Conservation (phyloP, 2,329 filamentous ascomycete genomes). For the Hymenoscyphus fructigenus region DNA sequence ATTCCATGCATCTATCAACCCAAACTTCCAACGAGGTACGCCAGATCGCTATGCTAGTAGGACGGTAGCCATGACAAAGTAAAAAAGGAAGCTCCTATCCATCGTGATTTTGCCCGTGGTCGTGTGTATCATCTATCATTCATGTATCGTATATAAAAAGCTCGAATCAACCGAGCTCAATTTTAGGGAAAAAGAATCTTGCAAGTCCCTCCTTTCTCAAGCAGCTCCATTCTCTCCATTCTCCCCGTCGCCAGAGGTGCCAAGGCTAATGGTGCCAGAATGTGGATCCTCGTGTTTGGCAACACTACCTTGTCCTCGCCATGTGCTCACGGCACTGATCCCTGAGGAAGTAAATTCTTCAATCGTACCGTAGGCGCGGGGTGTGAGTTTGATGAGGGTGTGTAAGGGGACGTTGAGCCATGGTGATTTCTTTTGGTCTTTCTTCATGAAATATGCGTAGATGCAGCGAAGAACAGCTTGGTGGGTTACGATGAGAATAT, state of each 20-base stretch:
- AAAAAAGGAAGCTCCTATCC: not conserved
- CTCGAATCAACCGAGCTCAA: not conserved
- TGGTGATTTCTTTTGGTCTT: slow-evolving; percentile 85
- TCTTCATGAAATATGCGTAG: slow-evolving; percentile 99
- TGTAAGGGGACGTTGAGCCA: slow-evolving; percentile 99
- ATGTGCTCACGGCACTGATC: slow-evolving; percentile 94
- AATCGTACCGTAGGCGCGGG: slow-evolving; percentile 88
- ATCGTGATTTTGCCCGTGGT: not conserved
- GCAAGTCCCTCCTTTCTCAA: too few relatives aligned
- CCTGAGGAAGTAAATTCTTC: slow-evolving; percentile 85
- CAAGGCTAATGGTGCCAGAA: slow-evolving; percentile 22
- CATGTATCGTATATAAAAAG: not conserved
- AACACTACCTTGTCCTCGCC: slow-evolving; percentile 88
- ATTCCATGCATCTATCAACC: not conserved
- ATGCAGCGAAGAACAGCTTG: slow-evolving; percentile 96
- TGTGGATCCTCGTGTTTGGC: slow-evolving; percentile 71
- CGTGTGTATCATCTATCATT: slow-evolving; percentile 3
- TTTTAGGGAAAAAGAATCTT: too few relatives aligned
- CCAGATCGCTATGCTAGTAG: slow-evolving; percentile 7
- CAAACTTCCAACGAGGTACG: slow-evolving; percentile 1
- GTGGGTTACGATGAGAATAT: slow-evolving; percentile 97
- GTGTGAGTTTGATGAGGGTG: slow-evolving; percentile 93
- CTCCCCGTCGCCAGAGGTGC: slow-evolving; percentile 18
- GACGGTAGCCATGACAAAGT: not conserved
- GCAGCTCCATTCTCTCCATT: not conserved